phyloP scores from a whole-genome alignment of 352 stramenopile species.

The Globisporangium cylindrosporum region DNA sequence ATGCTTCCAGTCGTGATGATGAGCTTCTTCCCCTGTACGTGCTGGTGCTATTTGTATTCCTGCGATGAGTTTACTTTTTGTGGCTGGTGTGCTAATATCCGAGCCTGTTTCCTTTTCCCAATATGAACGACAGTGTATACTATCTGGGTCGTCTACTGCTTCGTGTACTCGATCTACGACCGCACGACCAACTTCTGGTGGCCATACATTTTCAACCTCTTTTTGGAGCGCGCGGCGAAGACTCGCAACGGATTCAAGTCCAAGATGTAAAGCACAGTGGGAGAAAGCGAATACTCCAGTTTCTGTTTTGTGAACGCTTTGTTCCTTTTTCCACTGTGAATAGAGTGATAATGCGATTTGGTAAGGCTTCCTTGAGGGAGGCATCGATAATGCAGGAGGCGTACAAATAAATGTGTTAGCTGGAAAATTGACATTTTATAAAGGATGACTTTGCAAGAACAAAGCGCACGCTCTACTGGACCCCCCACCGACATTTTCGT shows the following conservation, averaged over 20 bases:
- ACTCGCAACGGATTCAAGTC: slow-evolving; percentile 51
- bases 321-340: background rate
- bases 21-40: slow-evolving; percentile 76
- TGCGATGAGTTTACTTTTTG: background rate
- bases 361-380: background rate
- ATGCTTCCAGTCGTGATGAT: slow-evolving; percentile 74
- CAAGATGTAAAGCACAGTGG: slow-evolving; percentile 15
- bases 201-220: slow-evolving; percentile 82
- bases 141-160: slow-evolving; percentile 79
- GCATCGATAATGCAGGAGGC: background rate
- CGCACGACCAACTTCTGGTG: slow-evolving; percentile 84
- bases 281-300: background rate
- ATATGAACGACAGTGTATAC: slow-evolving; percentile 55
- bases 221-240: slow-evolving; percentile 59
- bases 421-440: slow-evolving; percentile 5
- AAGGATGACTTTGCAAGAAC: background rate
- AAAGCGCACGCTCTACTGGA: background rate
- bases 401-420: background rate
- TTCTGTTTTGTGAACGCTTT: background rate
- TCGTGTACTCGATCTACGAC: slow-evolving; percentile 81
- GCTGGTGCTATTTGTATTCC: background rate
- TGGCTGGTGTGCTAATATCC: background rate
- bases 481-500: background rate
- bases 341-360: slow-evolving; percentile 4
- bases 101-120: background rate